Evolutionary conservation across 2,329 filamentous ascomycete species (phyloP).

Genomic region (Nigrospora sphaerica): DNA sequence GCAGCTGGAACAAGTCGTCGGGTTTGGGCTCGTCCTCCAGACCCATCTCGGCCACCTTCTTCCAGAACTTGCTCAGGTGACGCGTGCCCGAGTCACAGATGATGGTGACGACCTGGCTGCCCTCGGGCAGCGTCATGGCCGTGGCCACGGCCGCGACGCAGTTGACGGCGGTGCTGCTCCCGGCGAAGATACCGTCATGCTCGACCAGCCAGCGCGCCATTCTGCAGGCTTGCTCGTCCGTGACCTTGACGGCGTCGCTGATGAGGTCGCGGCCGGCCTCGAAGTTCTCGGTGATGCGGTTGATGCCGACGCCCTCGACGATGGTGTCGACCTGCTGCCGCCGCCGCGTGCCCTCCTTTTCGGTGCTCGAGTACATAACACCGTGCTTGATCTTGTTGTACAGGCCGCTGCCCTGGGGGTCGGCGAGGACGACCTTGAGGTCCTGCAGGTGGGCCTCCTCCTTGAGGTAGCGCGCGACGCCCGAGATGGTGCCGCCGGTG

Average conservation of each 20-base stretch:
- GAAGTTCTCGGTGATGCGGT: slow-evolving; percentile 89
- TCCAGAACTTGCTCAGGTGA: slow-evolving; percentile 83
- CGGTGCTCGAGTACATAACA: slow-evolving; percentile 89
- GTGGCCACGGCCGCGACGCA: slow-evolving; percentile 72
- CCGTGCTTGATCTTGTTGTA: slow-evolving; percentile 89
- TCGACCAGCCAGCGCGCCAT: slow-evolving; percentile 98
- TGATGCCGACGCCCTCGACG: slow-evolving; percentile 93
- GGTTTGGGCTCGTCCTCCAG: slow-evolving; percentile 49
- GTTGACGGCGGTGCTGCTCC: slow-evolving; percentile 95
- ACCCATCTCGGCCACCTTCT: slow-evolving; percentile 60
- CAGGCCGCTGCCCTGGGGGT: slow-evolving; percentile 88
- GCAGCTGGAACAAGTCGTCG: slow-evolving; percentile 39
- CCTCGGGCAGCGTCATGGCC: slow-evolving; percentile 54
- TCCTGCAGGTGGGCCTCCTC: slow-evolving; percentile 50
- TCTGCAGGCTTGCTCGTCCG: slow-evolving; percentile 76
- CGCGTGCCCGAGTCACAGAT: slow-evolving; percentile 77
- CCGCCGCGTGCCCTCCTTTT: slow-evolving; percentile 83
- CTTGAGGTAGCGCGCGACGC: slow-evolving; percentile 79
- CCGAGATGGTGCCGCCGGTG: slow-evolving; percentile 88
- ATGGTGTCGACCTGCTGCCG: slow-evolving; percentile 91
- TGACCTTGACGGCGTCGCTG: slow-evolving; percentile 84
- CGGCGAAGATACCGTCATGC: slow-evolving; percentile 88
- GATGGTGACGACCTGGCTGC: slow-evolving; percentile 71
- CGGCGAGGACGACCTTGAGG: slow-evolving; percentile 73
- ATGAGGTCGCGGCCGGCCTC: slow-evolving; percentile 79